Conservation (phyloP, 306 rosid species). For the Echinosophora koreensis region DNA sequence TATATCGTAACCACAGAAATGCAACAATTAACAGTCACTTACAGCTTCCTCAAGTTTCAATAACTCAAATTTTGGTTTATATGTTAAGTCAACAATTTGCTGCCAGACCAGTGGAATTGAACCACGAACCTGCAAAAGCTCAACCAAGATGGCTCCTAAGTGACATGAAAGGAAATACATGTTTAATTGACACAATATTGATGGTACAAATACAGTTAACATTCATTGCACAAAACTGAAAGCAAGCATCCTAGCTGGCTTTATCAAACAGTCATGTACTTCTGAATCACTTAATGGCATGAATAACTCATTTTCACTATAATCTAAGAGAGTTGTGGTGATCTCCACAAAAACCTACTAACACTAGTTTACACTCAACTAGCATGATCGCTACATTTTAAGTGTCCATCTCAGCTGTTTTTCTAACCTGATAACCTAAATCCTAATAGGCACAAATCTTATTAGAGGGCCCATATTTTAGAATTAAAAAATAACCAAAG, state of each 20-base stretch:
- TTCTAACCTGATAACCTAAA: neutral
- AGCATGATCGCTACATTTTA: conserved; percentile 32
- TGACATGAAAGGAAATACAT: conserved; percentile 32
- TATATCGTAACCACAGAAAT: conserved; percentile 38
- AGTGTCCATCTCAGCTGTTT: conserved; percentile 7
- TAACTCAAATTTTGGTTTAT: conserved; percentile 87
- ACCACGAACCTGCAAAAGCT: conserved; percentile 82
- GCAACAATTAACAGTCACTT: conserved; percentile 56
- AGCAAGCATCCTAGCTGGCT: conserved; percentile 37
- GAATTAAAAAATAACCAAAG: conserved; percentile 23
- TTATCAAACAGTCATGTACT: conserved; percentile 24
- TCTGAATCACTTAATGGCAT: conserved; percentile 29
- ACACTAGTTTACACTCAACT: conserved; percentile 36
- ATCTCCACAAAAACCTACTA: conserved; percentile 22
- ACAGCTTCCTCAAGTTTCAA: conserved; percentile 86
- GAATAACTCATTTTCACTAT: conserved; percentile 13
- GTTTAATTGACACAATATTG: conserved; percentile 13
- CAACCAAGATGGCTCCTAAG: conserved; percentile 26
- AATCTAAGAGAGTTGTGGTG: conserved; percentile 27
- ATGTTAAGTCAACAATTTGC: conserved; percentile 92
- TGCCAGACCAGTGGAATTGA: conserved; percentile 95
- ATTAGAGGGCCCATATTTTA: conserved; percentile 24
- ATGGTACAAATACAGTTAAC: conserved; percentile 5
- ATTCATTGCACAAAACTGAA: conserved; percentile 37
- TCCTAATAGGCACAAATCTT: conserved; percentile 25